Conservation (phyloP, 345 rosid genomes). For the Brassica napus region Da-Ae NC_063447.1:51960501-51961000, state of each 20-base stretch:
- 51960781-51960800: background rate
- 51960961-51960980: background rate
- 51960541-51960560: slow-evolving; percentile 7
- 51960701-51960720: background rate
- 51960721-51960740: background rate
- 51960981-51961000: background rate
- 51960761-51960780: background rate
- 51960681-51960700: background rate
- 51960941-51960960: background rate
- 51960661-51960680: background rate
- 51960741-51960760: background rate
- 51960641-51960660: background rate
- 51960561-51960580: background rate
- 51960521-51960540: slow-evolving; percentile 21
- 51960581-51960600: background rate
- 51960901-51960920: background rate
- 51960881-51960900: background rate
- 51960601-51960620: background rate
- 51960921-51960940: background rate
- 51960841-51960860: background rate
- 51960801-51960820: background rate
- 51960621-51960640: background rate
- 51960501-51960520: slow-evolving; percentile 30
- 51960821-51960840: background rate
- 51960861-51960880: background rate